Conservation (phyloP, 1,139 yeast genomes). For the Protomyces arabidopsidicola region DNA sequence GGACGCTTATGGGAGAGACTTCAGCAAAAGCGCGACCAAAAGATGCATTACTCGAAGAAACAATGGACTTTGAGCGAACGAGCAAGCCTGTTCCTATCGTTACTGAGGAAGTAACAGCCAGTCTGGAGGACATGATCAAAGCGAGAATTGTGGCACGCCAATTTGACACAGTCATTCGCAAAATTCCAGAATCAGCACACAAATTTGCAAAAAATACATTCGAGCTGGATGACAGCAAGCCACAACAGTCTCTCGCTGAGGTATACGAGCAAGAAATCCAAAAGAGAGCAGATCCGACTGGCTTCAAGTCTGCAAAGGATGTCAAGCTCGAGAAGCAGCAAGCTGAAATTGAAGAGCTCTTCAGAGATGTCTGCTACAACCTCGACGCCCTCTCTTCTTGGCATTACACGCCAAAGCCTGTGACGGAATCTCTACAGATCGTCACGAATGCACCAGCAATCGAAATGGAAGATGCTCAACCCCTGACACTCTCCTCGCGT, state of each 20-base stretch:
- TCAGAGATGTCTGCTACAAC: conserved; percentile 59
- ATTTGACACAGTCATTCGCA: conserved; percentile 78
- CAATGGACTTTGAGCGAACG: conserved; percentile 66
- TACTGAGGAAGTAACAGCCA: conserved; percentile 79
- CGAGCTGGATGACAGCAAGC: conserved; percentile 79
- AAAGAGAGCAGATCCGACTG: conserved; percentile 47
- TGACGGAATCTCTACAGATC: conserved; percentile 71
- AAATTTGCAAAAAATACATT: conserved; percentile 43
- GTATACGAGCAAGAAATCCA: conserved; percentile 77
- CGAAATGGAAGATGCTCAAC: conserved; percentile 95
- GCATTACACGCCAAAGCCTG: conserved; percentile 88
- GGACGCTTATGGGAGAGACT: conserved; percentile 95
- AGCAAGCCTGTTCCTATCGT: conserved; percentile 88
- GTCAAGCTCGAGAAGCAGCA: conserved; percentile 62
- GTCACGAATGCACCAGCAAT: conserved; percentile 77
- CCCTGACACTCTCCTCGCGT: conserved; percentile 69
- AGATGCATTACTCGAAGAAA: conserved; percentile 71
- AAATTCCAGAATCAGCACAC: conserved; percentile 63
- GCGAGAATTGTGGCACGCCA: conserved; percentile 66
- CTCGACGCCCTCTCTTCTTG: conserved; percentile 88
- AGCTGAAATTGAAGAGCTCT: conserved; percentile 67
- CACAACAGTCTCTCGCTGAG: conserved; percentile 84
- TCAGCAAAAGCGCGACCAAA: conserved; percentile 72
- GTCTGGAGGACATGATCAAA: conserved; percentile 81
- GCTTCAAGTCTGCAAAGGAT: conserved; percentile 40